Evolutionary conservation across 176 grass and related monocot genomes (phyloP).

Genomic region (barley (Hordeum vulgare)): DNA sequence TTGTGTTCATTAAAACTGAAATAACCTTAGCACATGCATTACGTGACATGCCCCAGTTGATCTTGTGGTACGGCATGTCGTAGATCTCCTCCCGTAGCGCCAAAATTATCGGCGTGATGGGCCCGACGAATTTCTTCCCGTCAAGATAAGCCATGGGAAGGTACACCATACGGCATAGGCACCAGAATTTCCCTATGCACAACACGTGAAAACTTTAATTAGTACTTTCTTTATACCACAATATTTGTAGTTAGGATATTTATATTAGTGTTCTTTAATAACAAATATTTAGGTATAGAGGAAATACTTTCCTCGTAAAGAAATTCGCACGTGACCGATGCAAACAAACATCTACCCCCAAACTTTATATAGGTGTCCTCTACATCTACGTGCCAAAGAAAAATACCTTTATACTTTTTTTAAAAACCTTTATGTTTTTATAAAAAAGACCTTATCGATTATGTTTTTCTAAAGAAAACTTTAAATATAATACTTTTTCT

Average conservation of each 20-base stretch:
- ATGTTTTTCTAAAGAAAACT: too few species aligned
- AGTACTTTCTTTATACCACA: too few species aligned
- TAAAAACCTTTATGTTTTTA: too few species aligned
- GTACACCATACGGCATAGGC: slow-evolving; percentile 54
- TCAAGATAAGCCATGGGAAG: slow-evolving; percentile 73
- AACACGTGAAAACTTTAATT: neutral
- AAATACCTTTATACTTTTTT: too few species aligned
- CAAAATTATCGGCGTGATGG: slow-evolving; percentile 34
- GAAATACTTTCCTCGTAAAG: neutral
- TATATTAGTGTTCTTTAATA: too few species aligned
- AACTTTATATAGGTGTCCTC: too few species aligned
- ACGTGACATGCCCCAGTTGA: slow-evolving; percentile 49
- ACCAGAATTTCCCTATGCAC: slow-evolving; percentile 56
- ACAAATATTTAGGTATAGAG: too few species aligned
- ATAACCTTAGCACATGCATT: slow-evolving; percentile 54
- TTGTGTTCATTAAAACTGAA: neutral
- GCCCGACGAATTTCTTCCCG: slow-evolving; percentile 51
- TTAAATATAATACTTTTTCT: too few species aligned
- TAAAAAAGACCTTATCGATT: too few species aligned
- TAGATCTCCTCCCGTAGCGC: slow-evolving; percentile 49
- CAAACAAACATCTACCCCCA: neutral
- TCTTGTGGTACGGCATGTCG: neutral
- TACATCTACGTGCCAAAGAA: too few species aligned
- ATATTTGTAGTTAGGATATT: too few species aligned
- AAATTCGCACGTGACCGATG: neutral